phyloP scores from a whole-genome alignment of 495 filamentous ascomycete species.

The Tuber magnatum region DNA sequence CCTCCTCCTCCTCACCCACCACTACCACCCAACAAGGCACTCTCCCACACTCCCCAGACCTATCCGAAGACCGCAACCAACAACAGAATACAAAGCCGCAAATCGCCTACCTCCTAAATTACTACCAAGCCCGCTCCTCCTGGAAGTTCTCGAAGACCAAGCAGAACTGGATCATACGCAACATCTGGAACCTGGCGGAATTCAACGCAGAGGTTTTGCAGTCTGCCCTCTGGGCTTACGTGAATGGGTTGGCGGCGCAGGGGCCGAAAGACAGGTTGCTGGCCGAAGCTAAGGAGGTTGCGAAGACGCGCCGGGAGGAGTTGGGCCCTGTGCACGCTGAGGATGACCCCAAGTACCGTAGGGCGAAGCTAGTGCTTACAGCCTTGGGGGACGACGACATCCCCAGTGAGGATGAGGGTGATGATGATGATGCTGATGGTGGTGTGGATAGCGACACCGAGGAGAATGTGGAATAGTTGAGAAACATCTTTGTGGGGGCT shows the following conservation, averaged over 20 bases:
- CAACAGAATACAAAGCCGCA: constrained; percentile 12
- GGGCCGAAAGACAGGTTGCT: constrained; percentile 32
- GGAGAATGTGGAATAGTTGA: constrained; percentile 5
- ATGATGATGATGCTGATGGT: constrained; percentile 18
- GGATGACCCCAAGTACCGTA: constrained; percentile 16
- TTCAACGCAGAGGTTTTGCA: constrained; percentile 22
- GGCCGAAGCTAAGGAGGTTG: constrained; percentile 31
- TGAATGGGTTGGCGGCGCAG: constrained; percentile 29
- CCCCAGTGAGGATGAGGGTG: constrained; percentile 19
- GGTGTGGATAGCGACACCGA: constrained; percentile 17
- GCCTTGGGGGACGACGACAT: constrained; percentile 32
- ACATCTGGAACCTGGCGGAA: constrained; percentile 22
- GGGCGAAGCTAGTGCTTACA: constrained; percentile 39
- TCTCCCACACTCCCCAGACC: constrained; percentile 18
- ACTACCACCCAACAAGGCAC: constrained; percentile 14
- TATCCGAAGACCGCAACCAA: constrained; percentile 18
- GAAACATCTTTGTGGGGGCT: neutral
- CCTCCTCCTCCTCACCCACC: constrained; percentile 24
- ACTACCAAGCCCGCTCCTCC: constrained; percentile 22
- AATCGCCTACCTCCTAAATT: constrained; percentile 29
- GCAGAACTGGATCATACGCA: constrained; percentile 40
- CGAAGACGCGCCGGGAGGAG: constrained; percentile 25
- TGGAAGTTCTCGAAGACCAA: constrained; percentile 40
- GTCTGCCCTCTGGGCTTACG: constrained; percentile 30
- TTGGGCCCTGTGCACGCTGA: constrained; percentile 15